phyloP scores from a whole-genome alignment of 1,139 yeast species.

The Kodamaea fungicola region DNA sequence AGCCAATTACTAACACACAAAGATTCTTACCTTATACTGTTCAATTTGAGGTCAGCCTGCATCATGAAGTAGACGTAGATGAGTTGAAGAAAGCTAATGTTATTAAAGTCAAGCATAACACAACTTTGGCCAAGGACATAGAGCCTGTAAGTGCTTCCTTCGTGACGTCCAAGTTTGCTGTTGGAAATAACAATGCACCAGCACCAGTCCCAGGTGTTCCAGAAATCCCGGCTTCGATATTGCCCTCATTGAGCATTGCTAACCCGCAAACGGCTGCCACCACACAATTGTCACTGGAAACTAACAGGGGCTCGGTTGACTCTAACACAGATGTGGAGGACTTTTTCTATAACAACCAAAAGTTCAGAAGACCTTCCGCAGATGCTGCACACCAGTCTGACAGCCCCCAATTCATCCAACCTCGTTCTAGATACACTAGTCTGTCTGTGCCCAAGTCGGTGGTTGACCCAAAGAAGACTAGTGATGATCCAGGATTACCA shows the following conservation, averaged over 20 bases:
- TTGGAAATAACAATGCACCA: neutral
- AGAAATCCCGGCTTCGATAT: constrained; percentile 12
- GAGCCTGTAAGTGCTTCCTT: too few relatives aligned
- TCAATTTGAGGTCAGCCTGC: constrained; percentile 52
- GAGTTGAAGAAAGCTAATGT: constrained; percentile 8
- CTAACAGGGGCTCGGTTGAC: constrained; percentile 2
- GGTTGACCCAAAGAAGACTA: constrained; percentile 31
- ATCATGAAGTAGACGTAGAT: constrained; percentile 6
- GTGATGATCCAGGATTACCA: constrained; percentile 34
- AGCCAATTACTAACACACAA: constrained; percentile 17
- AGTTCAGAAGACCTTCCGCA: constrained; percentile 11
- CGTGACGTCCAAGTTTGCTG: too few relatives aligned
- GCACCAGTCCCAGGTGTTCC: neutral
- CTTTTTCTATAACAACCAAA: constrained; percentile 25
- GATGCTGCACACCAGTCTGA: constrained; percentile 14
- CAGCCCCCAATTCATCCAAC: constrained; percentile 44
- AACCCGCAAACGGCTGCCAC: constrained; percentile 8
- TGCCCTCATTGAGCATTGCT: constrained; percentile 17
- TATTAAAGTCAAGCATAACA: constrained; percentile 3
- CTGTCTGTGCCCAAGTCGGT: constrained; percentile 32
- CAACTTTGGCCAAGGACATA: too few relatives aligned
- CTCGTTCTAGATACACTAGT: constrained; percentile 33
- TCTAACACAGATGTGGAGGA: constrained; percentile 12
- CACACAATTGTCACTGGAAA: constrained; percentile 4
- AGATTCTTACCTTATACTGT: constrained; percentile 73